These are phyloP conservation scores for Sporobolomyces roseus DNA, from an alignment of 768 basidiomycete species.

Conservation along the genomic window DNA sequence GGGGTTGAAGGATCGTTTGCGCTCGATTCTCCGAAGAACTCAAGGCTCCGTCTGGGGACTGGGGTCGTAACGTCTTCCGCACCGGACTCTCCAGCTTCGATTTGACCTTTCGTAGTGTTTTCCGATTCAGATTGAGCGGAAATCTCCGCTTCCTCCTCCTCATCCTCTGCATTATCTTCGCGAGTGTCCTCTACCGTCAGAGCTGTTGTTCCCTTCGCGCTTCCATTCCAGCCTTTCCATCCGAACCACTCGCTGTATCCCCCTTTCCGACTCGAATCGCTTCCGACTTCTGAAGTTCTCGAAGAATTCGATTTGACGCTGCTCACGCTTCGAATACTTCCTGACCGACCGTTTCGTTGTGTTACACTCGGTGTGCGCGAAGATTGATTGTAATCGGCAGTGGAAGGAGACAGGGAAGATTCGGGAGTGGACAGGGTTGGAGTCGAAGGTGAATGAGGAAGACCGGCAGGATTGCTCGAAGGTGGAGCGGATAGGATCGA, in stretches of 20 bases:
- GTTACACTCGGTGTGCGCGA: background rate
- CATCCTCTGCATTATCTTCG: background rate
- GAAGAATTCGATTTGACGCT: conserved; percentile 6
- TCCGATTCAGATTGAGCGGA: too few species aligned
- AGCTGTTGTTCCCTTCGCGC: background rate
- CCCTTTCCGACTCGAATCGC: conserved; percentile 9
- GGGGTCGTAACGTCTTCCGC: conserved; percentile 1
- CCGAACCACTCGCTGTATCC: conserved; percentile 33
- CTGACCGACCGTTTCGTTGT: conserved; percentile 10
- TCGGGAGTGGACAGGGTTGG: background rate
- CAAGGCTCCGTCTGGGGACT: background rate
- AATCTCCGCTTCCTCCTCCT: too few species aligned
- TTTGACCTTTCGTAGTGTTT: background rate
- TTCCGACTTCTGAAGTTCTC: background rate
- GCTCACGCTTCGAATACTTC: conserved; percentile 26
- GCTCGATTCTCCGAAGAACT: background rate
- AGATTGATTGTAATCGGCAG: too few species aligned
- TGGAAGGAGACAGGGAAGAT: too few species aligned
- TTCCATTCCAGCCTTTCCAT: conserved; percentile 14
- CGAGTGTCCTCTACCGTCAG: background rate
- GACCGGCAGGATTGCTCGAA: too few species aligned
- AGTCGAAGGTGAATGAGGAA: background rate
- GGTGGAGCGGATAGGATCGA: background rate
- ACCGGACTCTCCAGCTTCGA: background rate
- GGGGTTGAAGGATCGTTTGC: background rate